Conservation (phyloP, 1,139 yeast genomes). For the Blastobotrys arbuscula region DNA sequence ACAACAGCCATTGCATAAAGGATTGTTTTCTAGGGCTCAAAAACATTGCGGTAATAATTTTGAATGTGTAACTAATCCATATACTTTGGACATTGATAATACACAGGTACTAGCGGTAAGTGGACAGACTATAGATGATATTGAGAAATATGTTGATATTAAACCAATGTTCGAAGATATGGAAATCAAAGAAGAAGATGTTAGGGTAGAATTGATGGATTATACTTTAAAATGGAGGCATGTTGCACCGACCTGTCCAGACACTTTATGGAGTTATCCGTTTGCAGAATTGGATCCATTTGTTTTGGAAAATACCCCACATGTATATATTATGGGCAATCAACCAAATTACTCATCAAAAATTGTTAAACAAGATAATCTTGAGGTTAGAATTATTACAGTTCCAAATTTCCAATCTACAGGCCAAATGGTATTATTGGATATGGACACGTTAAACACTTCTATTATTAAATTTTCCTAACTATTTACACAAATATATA, state of each 20-base stretch:
- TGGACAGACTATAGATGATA: slow-evolving; percentile 82
- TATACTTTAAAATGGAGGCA: slow-evolving; percentile 78
- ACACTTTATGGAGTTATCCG: slow-evolving; percentile 81
- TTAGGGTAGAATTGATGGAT: slow-evolving; percentile 53
- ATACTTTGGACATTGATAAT: slow-evolving; percentile 55
- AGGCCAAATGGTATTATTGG: slow-evolving; percentile 64
- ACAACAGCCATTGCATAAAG: slow-evolving; percentile 79
- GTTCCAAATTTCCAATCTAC: slow-evolving; percentile 66
- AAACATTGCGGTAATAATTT: slow-evolving; percentile 28
- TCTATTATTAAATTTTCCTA: not conserved
- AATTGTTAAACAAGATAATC: slow-evolving; percentile 34
- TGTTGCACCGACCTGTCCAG: slow-evolving; percentile 93
- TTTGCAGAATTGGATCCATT: slow-evolving; percentile 79
- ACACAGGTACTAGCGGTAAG: slow-evolving; percentile 61
- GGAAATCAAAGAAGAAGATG: slow-evolving; percentile 6
- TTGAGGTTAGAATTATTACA: slow-evolving; percentile 49
- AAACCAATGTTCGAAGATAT: slow-evolving; percentile 18
- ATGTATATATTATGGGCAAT: slow-evolving; percentile 81
- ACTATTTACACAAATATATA: too few relatives aligned
- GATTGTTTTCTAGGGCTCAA: slow-evolving; percentile 53
- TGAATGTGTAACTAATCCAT: slow-evolving; percentile 63
- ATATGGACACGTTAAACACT: slow-evolving; percentile 48
- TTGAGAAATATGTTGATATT: slow-evolving; percentile 49
- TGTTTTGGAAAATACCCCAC: slow-evolving; percentile 69
- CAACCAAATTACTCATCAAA: slow-evolving; percentile 54